Conservation (phyloP, 805 yeast genomes). For the Candida silvatica region DNA sequence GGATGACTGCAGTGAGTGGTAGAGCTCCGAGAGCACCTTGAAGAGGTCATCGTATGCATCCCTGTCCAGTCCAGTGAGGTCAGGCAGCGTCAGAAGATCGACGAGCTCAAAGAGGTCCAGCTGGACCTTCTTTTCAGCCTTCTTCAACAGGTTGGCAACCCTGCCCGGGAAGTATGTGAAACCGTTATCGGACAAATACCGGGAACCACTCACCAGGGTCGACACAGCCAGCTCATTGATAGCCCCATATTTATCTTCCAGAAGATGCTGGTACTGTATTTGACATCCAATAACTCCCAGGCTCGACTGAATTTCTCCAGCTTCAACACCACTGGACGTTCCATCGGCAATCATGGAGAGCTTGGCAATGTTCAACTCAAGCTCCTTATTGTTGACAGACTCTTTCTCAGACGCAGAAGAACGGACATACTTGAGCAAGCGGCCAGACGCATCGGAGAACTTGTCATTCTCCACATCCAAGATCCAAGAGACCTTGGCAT, state of each 20-base stretch:
- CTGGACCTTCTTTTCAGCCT: conserved; percentile 29
- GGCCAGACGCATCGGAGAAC: conserved; percentile 40
- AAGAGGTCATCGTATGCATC: conserved; percentile 37
- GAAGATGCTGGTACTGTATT: conserved; percentile 21
- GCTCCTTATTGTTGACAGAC: conserved; percentile 35
- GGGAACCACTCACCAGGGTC: conserved; percentile 5
- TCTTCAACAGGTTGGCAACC: conserved; percentile 13
- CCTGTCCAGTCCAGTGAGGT: conserved; percentile 45
- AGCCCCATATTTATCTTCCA: conserved; percentile 16
- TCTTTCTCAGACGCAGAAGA: conserved; percentile 26
- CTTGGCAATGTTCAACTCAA: conserved; percentile 67
- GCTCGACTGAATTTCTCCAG: conserved; percentile 41
- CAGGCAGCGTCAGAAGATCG: conserved; percentile 33
- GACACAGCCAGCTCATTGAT: conserved; percentile 16
- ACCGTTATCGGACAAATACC: conserved; percentile 8
- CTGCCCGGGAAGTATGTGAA: conserved; percentile 5
- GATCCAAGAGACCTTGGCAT: conserved; percentile 65
- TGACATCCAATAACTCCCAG: conserved; percentile 14
- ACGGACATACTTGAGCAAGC: conserved; percentile 34
- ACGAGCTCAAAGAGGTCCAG: conserved; percentile 38
- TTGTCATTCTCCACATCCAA: conserved; percentile 45
- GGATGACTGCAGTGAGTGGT: no score
- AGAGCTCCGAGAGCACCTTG: conserved; percentile 28
- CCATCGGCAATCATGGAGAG: conserved; percentile 42
- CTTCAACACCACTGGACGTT: conserved; percentile 15